A percentile compares a stretch with the other conserved stretches of the same genome.
These are phyloP conservation scores for Rhodofomes roseus DNA, from an alignment of 1,284 basidiomycete species.

Conservation along the genomic window DNA sequence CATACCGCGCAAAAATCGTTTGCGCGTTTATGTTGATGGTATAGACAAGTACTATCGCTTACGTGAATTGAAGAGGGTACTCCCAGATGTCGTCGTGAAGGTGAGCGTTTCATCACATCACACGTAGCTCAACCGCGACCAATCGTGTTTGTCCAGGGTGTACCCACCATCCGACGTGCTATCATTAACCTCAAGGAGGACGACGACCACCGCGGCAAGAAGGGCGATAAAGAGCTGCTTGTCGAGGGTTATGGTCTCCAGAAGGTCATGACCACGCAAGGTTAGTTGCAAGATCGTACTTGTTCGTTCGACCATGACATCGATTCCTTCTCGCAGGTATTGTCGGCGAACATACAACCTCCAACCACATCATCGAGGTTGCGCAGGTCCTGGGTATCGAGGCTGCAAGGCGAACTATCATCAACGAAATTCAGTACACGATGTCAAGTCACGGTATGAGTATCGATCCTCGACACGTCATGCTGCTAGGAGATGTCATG, in stretches of 20 bases:
- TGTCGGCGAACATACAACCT: slow-evolving; percentile 87
- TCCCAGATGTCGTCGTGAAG: slow-evolving; percentile 88
- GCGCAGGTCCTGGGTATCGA: slow-evolving; percentile 95
- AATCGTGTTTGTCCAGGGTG: slow-evolving; percentile 51
- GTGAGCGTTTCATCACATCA: slow-evolving; percentile 33
- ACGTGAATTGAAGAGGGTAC: slow-evolving; percentile 77
- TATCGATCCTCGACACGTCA: slow-evolving; percentile 98
- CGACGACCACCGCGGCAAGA: slow-evolving; percentile 69
- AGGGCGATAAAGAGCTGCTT: slow-evolving; percentile 83
- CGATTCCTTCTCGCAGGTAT: slow-evolving; percentile 60
- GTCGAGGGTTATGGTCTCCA: slow-evolving; percentile 98
- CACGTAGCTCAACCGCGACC: background rate
- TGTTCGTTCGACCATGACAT: background rate
- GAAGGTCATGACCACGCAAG: slow-evolving; percentile 97
- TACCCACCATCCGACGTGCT: slow-evolving; percentile 81
- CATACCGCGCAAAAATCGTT: slow-evolving; percentile 71
- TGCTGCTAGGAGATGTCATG: slow-evolving; percentile 99
- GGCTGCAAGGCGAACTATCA: slow-evolving; percentile 91
- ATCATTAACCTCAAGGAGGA: slow-evolving; percentile 92
- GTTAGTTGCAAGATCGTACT: slow-evolving; percentile 35
- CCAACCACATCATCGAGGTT: slow-evolving; percentile 98
- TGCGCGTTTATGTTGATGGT: slow-evolving; percentile 86
- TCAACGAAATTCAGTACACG: slow-evolving; percentile 96
- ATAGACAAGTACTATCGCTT: slow-evolving; percentile 87
- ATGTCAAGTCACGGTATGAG: slow-evolving; percentile 99